A percentile compares a stretch with the other conserved stretches of the same genome.
phyloP scores from a whole-genome alignment of 129 eudicot genomes.

The Glebionis coronaria region DNA sequence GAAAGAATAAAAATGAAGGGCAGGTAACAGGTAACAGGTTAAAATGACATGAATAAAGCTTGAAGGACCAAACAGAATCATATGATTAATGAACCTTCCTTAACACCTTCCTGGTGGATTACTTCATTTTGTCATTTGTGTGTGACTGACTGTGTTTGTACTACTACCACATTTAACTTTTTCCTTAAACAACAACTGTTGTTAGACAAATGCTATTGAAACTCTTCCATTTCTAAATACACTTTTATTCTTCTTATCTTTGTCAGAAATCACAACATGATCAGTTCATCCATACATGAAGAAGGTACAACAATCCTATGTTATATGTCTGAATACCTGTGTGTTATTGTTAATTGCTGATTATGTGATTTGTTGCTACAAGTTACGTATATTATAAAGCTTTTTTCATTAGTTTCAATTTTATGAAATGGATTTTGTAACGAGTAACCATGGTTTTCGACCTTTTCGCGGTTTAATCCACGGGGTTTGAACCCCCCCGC shows the following conservation, averaged over 20 bases:
- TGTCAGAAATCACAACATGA: slow-evolving; percentile 17
- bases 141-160: not conserved
- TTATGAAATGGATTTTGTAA: no score
- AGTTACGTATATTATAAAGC: not conserved
- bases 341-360: slow-evolving; percentile 5
- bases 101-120: slow-evolving; percentile 23
- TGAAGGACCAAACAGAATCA: slow-evolving; percentile 20
- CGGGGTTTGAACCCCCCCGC: no score
- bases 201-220: slow-evolving; percentile 27
- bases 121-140: slow-evolving; percentile 4
- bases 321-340: slow-evolving; percentile 14
- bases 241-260: slow-evolving; percentile 25
- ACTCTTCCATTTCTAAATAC: slow-evolving; percentile 6
- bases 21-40: not conserved
- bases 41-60: not conserved
- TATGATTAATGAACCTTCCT: slow-evolving; percentile 24
- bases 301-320: slow-evolving; percentile 27
- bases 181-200: not conserved
- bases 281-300: slow-evolving; percentile 17
- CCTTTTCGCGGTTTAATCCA: no score
- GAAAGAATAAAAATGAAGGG: slow-evolving; percentile 9
- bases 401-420: not conserved
- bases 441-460: no score
- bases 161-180: slow-evolving; percentile 11
- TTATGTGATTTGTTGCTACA: slow-evolving; percentile 10